These are phyloP conservation scores for Heritiera fomes DNA, from an alignment of 345 rosid genomes.

Conservation along the genomic window DNA sequence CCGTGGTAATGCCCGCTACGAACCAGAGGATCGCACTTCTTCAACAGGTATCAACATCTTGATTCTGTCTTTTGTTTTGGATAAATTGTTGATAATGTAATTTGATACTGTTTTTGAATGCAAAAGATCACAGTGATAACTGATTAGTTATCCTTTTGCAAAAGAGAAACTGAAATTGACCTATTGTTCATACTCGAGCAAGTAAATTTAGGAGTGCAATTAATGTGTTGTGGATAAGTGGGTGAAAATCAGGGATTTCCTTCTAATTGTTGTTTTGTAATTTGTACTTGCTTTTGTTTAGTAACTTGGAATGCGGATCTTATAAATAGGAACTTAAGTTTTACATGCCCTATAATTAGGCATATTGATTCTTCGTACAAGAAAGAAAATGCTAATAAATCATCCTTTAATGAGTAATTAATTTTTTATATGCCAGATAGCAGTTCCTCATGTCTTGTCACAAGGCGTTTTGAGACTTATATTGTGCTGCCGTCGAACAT, in stretches of 20 bases:
- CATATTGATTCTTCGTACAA: neutral
- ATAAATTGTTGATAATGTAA: neutral
- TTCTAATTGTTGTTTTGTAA: neutral
- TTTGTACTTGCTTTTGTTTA: neutral
- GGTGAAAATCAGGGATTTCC: constrained; percentile 8
- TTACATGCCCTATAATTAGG: neutral
- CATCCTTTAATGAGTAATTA: neutral
- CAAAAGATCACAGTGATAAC: neutral
- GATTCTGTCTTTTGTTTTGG: neutral
- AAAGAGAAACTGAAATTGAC: constrained; percentile 7
- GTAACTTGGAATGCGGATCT: neutral
- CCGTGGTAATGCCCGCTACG: constrained; percentile 92
- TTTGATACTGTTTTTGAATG: neutral
- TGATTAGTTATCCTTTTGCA: neutral
- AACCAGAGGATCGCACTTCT: constrained; percentile 94
- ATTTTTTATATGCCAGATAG: neutral
- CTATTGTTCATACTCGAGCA: neutral
- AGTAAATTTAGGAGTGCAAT: neutral
- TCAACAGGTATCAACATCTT: constrained; percentile 55
- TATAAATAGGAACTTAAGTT: neutral
- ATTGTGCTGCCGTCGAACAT: neutral
- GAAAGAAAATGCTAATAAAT: neutral
- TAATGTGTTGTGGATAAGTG: constrained; percentile 1
- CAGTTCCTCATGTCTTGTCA: neutral
- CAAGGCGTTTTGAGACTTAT: neutral